These are phyloP conservation scores for Penicillium sp. DNA, from an alignment of 2,329 filamentous ascomycete genomes.

Conservation along the genomic window DNA sequence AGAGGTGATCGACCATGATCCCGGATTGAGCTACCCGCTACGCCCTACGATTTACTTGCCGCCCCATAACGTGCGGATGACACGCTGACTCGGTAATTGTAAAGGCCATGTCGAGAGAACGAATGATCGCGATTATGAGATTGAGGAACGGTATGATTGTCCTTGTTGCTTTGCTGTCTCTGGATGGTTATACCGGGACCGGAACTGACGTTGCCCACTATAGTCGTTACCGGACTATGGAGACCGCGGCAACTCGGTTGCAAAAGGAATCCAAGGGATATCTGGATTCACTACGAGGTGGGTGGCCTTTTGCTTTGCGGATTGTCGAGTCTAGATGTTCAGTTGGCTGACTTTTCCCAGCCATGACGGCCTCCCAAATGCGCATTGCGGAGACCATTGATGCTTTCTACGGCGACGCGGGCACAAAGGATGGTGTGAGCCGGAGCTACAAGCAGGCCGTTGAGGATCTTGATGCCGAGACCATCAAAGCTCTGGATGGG, in stretches of 20 bases:
- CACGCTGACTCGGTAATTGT: neutral
- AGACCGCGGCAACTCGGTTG: slow-evolving; percentile 78
- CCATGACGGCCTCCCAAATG: slow-evolving; percentile 99
- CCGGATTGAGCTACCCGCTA: neutral
- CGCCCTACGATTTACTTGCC: neutral
- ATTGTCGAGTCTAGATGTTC: neutral
- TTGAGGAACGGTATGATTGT: slow-evolving; percentile 67
- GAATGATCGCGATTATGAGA: slow-evolving; percentile 96
- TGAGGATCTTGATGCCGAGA: slow-evolving; percentile 93
- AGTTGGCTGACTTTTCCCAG: slow-evolving; percentile 39
- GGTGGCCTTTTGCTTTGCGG: slow-evolving; percentile 9
- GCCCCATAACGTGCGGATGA: neutral
- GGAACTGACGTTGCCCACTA: slow-evolving; percentile 15
- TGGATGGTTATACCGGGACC: neutral
- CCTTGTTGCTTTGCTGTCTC: neutral
- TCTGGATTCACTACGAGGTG: slow-evolving; percentile 84
- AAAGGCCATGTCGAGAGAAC: slow-evolving; percentile 92
- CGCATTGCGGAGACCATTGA: slow-evolving; percentile 98
- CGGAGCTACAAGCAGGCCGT: slow-evolving; percentile 97
- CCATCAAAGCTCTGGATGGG: slow-evolving; percentile 93
- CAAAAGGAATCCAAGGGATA: slow-evolving; percentile 99
- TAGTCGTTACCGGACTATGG: slow-evolving; percentile 96
- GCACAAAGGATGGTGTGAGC: slow-evolving; percentile 87
- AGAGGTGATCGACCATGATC: slow-evolving; percentile 1
- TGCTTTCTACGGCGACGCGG: slow-evolving; percentile 94